Evolutionary conservation across 169 alveolate genomes (phyloP).

Genomic region (Miamiensis avidus): DNA sequence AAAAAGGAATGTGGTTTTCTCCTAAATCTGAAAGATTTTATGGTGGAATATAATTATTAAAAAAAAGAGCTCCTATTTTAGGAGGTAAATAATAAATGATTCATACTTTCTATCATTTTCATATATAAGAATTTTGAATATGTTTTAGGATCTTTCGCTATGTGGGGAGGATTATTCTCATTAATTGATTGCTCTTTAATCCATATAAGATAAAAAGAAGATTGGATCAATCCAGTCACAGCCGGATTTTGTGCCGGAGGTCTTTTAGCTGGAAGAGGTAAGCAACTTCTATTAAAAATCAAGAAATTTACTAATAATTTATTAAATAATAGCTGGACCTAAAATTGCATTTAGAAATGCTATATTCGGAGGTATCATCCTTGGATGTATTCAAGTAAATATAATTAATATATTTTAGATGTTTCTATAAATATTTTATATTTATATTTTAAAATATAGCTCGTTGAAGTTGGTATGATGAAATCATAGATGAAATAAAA

Average conservation of each 20-base stretch:
- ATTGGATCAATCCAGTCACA: conserved; percentile 56
- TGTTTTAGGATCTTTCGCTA: conserved; percentile 65
- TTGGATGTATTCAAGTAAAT: conserved; percentile 45
- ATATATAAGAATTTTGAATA: background rate
- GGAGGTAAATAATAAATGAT: conserved; percentile 56
- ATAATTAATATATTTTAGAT: background rate
- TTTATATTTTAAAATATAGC: conserved; percentile 14
- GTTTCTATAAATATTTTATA: background rate
- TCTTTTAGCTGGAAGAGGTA: conserved; percentile 62
- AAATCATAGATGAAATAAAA: conserved; percentile 42
- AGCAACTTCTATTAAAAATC: background rate
- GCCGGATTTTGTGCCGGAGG: conserved; percentile 82
- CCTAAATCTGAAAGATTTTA: conserved; percentile 68
- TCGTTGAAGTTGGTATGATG: conserved; percentile 47
- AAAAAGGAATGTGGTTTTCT: conserved; percentile 60
- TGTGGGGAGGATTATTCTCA: conserved; percentile 80
- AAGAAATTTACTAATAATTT: background rate
- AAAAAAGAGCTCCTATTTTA: conserved; percentile 76
- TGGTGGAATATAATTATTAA: conserved; percentile 66
- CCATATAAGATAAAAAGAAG: conserved; percentile 65
- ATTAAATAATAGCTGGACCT: conserved; percentile 33
- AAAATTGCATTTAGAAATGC: conserved; percentile 59
- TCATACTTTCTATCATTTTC: background rate
- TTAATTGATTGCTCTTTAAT: conserved; percentile 61
- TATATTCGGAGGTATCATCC: conserved; percentile 51